Evolutionary conservation across 106 monocot genomes (phyloP).

Genomic region (Ottelia alismoides): DNA sequence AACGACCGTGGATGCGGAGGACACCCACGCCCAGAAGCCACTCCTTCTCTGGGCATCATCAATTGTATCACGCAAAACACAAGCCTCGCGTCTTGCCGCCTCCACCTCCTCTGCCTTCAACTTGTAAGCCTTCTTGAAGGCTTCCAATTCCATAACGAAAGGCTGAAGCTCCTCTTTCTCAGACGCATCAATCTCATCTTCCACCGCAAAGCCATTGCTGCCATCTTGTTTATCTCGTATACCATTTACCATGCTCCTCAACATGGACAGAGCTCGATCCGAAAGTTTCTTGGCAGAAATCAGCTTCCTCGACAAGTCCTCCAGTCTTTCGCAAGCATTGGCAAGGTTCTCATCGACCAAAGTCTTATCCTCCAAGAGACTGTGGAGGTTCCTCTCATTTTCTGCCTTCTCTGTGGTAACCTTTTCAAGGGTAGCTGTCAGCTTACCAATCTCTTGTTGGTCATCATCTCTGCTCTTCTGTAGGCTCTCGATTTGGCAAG

Average conservation of each 20-base stretch:
- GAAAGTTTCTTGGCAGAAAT: background rate
- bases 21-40: background rate
- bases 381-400: background rate
- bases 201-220: too few relatives aligned
- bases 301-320: background rate
- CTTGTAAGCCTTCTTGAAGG: background rate
- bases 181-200: background rate
- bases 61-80: background rate
- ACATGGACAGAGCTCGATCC: too few relatives aligned
- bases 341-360: background rate
- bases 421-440: background rate
- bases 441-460: conserved; percentile 1
- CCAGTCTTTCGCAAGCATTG: background rate
- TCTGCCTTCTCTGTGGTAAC: background rate
- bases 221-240: too few relatives aligned
- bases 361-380: background rate
- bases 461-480: background rate
- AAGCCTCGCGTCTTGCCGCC: background rate
- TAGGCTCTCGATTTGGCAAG: background rate
- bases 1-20: background rate
- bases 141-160: background rate
- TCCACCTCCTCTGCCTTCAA: background rate
- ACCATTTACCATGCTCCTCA: too few relatives aligned
- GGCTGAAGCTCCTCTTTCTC: background rate
- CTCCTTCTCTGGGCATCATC: background rate